These are phyloP conservation scores for Diplogelasinospora grovesii DNA, from an alignment of 495 filamentous ascomycete species.

Conservation along the genomic window DNA sequence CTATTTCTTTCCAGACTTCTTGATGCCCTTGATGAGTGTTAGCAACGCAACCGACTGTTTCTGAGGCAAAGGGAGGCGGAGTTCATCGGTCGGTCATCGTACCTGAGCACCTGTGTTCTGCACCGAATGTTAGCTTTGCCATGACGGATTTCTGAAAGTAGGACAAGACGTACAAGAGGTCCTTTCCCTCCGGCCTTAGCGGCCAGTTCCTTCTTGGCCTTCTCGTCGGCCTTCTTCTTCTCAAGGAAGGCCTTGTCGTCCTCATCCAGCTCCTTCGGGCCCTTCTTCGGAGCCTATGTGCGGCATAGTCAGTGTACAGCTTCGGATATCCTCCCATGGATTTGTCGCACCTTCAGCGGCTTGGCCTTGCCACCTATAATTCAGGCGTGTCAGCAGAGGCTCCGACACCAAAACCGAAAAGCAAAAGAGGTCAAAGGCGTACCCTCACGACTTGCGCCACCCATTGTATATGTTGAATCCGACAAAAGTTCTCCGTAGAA, in stretches of 20 bases:
- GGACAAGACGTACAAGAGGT: slow-evolving; percentile 28
- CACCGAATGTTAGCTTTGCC: slow-evolving; percentile 4
- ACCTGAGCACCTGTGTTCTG: slow-evolving; percentile 62
- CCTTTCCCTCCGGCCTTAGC: slow-evolving; percentile 56
- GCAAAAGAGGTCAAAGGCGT: slow-evolving; percentile 5
- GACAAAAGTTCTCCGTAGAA: no score
- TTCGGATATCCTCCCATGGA: neutral
- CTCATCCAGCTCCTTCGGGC: slow-evolving; percentile 65
- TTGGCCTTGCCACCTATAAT: slow-evolving; percentile 80
- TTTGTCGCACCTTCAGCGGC: slow-evolving; percentile 56
- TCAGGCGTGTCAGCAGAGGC: slow-evolving; percentile 13
- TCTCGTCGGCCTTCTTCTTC: slow-evolving; percentile 69
- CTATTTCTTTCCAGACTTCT: slow-evolving; percentile 88
- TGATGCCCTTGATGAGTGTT: no score
- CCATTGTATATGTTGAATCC: slow-evolving; percentile 41
- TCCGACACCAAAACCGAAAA: no score
- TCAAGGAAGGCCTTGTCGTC: slow-evolving; percentile 69
- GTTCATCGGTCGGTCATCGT: neutral
- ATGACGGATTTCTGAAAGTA: slow-evolving; percentile 9
- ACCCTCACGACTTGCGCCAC: slow-evolving; percentile 65
- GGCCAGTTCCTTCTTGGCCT: slow-evolving; percentile 67
- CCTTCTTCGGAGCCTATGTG: slow-evolving; percentile 59
- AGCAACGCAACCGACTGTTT: no score
- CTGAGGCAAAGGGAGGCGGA: neutral
- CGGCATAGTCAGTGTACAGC: neutral